Percentiles rank a stretch among this genome's conserved stretches.
Evolutionary conservation across 2,329 filamentous ascomycete species (phyloP).

Genomic region (Corynespora cassiicola): DNA sequence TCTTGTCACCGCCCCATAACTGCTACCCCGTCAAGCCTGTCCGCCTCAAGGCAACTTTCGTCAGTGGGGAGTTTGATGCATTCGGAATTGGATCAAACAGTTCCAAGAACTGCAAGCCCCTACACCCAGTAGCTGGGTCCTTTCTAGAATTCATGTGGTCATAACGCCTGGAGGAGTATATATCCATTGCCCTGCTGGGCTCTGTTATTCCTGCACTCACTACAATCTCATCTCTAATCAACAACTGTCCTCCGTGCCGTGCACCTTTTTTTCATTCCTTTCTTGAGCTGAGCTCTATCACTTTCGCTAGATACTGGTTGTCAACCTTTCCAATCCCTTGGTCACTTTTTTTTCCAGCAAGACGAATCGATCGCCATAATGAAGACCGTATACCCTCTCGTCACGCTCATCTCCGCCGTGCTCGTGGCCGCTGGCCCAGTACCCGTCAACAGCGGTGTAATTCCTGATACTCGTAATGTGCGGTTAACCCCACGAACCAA

Average conservation of each 20-base stretch:
- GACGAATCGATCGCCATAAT: constrained; percentile 19
- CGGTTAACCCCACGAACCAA: constrained; percentile 19
- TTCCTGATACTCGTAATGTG: constrained; percentile 5
- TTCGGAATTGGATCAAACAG: constrained; percentile 18
- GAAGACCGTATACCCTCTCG: constrained; percentile 31
- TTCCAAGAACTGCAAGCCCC: constrained; percentile 11
- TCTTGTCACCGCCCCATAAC: constrained; percentile 6
- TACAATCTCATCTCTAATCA: no score
- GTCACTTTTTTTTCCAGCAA: no score
- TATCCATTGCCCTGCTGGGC: constrained; percentile 22
- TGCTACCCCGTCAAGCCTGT: constrained; percentile 8
- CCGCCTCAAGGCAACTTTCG: constrained; percentile 15
- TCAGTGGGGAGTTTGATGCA: constrained; percentile 1
- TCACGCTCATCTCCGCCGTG: constrained; percentile 25
- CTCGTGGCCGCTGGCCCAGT: constrained; percentile 27
- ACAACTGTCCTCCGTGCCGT: constrained; percentile 3
- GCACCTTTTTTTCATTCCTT: constrained; percentile 4
- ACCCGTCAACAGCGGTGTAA: no score
- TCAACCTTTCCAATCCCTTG: no score
- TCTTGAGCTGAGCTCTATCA: not conserved
- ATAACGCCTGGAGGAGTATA: no score
- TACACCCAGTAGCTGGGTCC: constrained; percentile 15
- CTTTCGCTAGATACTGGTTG: no score
- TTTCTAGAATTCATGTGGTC: no score
- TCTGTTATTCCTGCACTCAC: constrained; percentile 15